Base-by-base conservation (phyloP, 1,284 basidiomycete species). In the Apiotrichum sp. region DNA sequence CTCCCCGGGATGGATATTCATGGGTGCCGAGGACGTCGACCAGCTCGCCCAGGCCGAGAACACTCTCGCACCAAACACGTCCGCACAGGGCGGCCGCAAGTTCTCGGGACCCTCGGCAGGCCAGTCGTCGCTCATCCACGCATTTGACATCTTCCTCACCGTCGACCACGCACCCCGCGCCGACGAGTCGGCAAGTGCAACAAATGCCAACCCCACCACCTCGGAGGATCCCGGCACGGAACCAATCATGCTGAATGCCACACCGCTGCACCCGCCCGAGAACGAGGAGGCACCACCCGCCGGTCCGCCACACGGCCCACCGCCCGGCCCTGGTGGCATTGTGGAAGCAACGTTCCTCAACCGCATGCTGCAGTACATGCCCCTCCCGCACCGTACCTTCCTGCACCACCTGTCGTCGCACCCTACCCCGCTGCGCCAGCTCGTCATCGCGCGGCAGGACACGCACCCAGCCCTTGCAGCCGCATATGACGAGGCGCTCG, bases 321-420 rank as follows among this genome's bases (percentile, higher is more conserved):
- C 13, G 13, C 6, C 41, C 3, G 52, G 40, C 36, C 59, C 49
- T 3, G 39, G 55, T 5, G 48, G 60, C 14, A 65, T 72, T 66
- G 50, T 80, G 80, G 58, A 80, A 59, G 71, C 75, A 32, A 79
- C 79, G 0, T 87, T 92, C 74, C 81, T 93, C 47, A 80, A 83
- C 41, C 83, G 87, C 52, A 93, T 93, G 89, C 83, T 87, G 64
- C 75, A 78, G 10, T 95, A 93, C 78, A 96, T 96, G 92, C 92
- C 93, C 0, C 83, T 84, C 3, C 86, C 88, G 66, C 95, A 98
- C 75, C 86, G 93, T 44, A 80, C 83, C 16, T 98, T 98, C 79
- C 81, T 98, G 40, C 80, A 81, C 45, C 90, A 96, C 68, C 83
- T 98, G 52, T 79, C 80, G n/a, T 72, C 79, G 1, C 83, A 72